Evolutionary conservation across 805 yeast genomes (phyloP).

Genomic region (Grigorovia transvaalensis): DNA sequence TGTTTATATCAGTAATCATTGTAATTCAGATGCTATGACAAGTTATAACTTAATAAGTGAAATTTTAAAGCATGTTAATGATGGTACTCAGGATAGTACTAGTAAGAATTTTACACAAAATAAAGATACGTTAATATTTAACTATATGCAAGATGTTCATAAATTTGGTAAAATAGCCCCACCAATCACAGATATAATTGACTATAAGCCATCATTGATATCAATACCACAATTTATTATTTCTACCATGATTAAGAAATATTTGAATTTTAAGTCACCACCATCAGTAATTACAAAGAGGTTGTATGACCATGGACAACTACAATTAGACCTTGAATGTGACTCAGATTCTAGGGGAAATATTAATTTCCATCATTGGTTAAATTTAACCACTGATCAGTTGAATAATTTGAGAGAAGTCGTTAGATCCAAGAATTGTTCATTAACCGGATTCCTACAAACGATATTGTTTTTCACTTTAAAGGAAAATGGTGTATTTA

Average conservation of each 20-base stretch:
- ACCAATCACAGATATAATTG: conserved; percentile 17
- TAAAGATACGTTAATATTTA: conserved; percentile 3
- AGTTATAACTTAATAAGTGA: conserved; percentile 17
- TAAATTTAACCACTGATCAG: conserved; percentile 9
- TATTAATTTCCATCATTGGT: conserved; percentile 6
- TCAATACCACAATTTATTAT: conserved; percentile 9
- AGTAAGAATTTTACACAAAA: background rate
- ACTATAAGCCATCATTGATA: conserved; percentile 9
- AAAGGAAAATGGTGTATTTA: conserved; percentile 12
- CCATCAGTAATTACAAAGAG: conserved; percentile 1
- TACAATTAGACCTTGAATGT: background rate
- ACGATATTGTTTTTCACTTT: conserved; percentile 15
- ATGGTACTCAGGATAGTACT: background rate
- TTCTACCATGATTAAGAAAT: conserved; percentile 7
- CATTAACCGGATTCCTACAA: conserved; percentile 22
- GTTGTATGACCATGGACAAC: background rate
- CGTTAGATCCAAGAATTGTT: conserved; percentile 9
- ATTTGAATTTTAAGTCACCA: conserved; percentile 10
- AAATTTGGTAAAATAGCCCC: conserved; percentile 10
- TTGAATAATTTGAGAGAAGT: conserved; percentile 6
- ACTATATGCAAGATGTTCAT: conserved; percentile 11
- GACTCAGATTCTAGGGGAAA: background rate
- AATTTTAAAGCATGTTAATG: conserved; percentile 7
- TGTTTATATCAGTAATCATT: conserved; percentile 18
- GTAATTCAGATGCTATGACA: conserved; percentile 18